Percentiles rank a stretch among this genome's conserved stretches.
phyloP scores from a whole-genome alignment of 148 eudicot species.

The Vaccinium darrowii region DNA sequence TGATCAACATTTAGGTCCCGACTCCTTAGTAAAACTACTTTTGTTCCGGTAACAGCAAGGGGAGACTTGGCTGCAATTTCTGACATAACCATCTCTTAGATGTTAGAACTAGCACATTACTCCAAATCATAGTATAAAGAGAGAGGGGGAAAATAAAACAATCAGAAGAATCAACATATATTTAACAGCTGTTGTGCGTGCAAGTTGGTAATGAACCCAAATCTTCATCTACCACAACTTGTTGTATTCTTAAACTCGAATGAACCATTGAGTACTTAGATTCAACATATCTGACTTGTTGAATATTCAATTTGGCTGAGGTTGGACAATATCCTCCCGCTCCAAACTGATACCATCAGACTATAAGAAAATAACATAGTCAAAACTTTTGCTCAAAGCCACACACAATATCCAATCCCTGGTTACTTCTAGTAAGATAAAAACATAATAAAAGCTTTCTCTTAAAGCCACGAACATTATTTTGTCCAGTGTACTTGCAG shows the following conservation, averaged over 20 bases:
- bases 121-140: neutral
- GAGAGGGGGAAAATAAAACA: neutral
- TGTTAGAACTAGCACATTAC: neutral
- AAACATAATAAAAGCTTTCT: too few relatives aligned
- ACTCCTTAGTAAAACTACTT: constrained; percentile 61
- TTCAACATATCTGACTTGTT: neutral
- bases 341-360: neutral
- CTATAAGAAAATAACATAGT: neutral
- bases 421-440: too few relatives aligned
- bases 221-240: neutral
- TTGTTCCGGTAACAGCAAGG: constrained; percentile 80
- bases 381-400: neutral
- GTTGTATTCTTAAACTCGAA: neutral
- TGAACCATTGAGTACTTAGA: neutral
- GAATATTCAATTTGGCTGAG: neutral
- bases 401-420: neutral
- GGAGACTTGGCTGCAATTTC: constrained; percentile 87
- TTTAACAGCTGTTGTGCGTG: neutral
- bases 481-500: too few relatives aligned
- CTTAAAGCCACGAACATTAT: too few relatives aligned
- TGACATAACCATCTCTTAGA: constrained; percentile 23
- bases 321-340: neutral
- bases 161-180: neutral
- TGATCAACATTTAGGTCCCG: constrained; percentile 73
- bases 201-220: neutral